Evolutionary conservation across 2,329 filamentous ascomycete genomes (phyloP).

Genomic region (Phialophora verrucosa): DNA sequence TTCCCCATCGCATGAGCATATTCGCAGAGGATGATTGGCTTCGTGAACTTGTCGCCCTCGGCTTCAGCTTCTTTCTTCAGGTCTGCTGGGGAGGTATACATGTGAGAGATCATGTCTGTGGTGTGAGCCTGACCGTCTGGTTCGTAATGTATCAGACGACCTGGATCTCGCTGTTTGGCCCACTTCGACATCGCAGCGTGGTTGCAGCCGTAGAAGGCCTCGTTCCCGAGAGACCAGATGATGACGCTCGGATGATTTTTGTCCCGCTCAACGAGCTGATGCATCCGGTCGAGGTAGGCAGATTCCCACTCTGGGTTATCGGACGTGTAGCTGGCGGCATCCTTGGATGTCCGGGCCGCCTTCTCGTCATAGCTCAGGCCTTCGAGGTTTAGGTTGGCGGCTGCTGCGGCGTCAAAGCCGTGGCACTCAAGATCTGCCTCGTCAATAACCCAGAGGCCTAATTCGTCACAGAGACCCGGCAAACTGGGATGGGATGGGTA

Average conservation of each 20-base stretch:
- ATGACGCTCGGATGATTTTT: conserved; percentile 74
- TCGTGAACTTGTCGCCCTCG: conserved; percentile 53
- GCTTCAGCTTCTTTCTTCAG: conserved; percentile 43
- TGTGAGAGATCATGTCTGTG: conserved; percentile 70
- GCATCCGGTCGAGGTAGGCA: conserved; percentile 71
- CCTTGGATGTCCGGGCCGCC: conserved; percentile 25
- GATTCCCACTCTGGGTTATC: conserved; percentile 52
- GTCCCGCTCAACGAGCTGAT: conserved; percentile 69
- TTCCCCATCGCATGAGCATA: conserved; percentile 73
- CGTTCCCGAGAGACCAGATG: conserved; percentile 76
- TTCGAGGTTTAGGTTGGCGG: conserved; percentile 9
- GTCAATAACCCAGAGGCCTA: conserved; percentile 47
- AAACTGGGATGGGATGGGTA: conserved; percentile 62
- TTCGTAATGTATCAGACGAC: conserved; percentile 69
- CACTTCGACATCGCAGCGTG: conserved; percentile 71
- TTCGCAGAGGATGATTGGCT: conserved; percentile 54
- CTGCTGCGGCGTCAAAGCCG: conserved; percentile 39
- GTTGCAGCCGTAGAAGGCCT: conserved; percentile 73
- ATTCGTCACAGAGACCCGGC: conserved; percentile 44
- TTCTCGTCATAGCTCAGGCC: conserved; percentile 22
- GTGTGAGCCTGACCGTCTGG: conserved; percentile 65
- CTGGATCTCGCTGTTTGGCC: conserved; percentile 63
- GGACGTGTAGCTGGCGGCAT: conserved; percentile 42
- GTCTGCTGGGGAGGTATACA: conserved; percentile 60
- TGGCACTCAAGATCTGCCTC: conserved; percentile 49